These are phyloP conservation scores for Mucor plumbeus DNA, from an alignment of 371 early-diverging fungal species.

Conservation along the genomic window DNA sequence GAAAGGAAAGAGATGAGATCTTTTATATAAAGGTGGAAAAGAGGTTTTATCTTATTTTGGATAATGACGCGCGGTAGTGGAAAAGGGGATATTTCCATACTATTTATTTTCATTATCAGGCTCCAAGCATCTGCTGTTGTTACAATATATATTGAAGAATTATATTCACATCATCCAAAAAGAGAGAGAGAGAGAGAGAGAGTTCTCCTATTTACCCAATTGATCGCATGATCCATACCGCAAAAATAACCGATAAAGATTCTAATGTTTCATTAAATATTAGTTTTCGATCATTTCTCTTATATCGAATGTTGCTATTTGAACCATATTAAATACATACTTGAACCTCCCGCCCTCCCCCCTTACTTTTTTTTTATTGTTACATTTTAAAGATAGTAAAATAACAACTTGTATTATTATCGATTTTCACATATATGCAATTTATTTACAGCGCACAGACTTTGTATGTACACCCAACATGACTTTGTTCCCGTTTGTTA, in stretches of 20 bases:
- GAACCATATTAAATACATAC: not conserved
- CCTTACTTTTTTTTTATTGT: not conserved
- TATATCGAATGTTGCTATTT: not conserved
- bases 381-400: not conserved
- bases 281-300: not conserved
- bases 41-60: conserved; percentile 20
- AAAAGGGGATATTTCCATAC: conserved; percentile 12
- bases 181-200: not conserved
- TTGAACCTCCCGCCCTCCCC: too few relatives aligned
- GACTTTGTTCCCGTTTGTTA: not conserved
- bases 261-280: not conserved
- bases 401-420: not conserved
- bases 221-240: conserved; percentile 27
- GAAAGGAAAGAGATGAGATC: not conserved
- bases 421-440: not conserved
- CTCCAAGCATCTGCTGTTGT: conserved; percentile 19
- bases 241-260: conserved; percentile 6
- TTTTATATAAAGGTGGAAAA: not conserved
- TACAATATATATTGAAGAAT: not conserved
- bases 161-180: not conserved
- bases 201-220: conserved; percentile 5
- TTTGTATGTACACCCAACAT: conserved; percentile 1
- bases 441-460: conserved; percentile 10
- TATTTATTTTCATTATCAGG: conserved; percentile 10
- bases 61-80: conserved; percentile 23